Evolutionary conservation across 805 yeast genomes (phyloP).

Genomic region (Kuraishia capsulata): DNA sequence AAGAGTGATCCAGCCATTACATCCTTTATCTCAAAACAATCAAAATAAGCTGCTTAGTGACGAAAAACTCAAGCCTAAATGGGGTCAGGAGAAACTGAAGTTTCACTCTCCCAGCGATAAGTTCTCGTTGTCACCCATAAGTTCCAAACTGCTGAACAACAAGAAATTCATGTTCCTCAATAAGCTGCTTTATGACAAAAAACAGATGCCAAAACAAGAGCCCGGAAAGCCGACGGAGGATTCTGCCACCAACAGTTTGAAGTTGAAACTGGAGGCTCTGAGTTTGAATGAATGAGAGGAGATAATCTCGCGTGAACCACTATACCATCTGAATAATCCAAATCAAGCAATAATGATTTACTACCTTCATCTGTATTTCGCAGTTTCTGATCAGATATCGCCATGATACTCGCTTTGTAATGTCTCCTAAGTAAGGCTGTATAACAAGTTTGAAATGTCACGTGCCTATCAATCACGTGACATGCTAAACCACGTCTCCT

Average conservation of each 20-base stretch:
- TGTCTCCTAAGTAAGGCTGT: too few species aligned
- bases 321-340: neutral
- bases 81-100: conserved; percentile 2
- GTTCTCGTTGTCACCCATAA: conserved; percentile 9
- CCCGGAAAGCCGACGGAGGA: neutral
- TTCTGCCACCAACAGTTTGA: conserved; percentile 2
- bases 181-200: conserved; percentile 2
- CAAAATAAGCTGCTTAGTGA: neutral
- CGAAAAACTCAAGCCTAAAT: conserved; percentile 1
- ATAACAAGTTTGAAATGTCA: too few species aligned
- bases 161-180: conserved; percentile 7
- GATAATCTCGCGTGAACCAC: too few species aligned
- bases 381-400: too few species aligned
- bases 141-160: conserved; percentile 8
- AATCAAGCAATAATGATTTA: conserved; percentile 1
- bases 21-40: conserved; percentile 1
- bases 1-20: conserved; percentile 1
- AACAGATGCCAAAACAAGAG: conserved; percentile 1
- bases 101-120: conserved; percentile 11
- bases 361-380: neutral
- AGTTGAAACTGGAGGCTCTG: conserved; percentile 10
- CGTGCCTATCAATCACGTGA: too few species aligned
- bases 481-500: too few species aligned
- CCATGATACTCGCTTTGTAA: too few species aligned
- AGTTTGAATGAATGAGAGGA: neutral